phyloP scores from a whole-genome alignment of 148 eudicot genomes.

The Spergularia marina region DNA sequence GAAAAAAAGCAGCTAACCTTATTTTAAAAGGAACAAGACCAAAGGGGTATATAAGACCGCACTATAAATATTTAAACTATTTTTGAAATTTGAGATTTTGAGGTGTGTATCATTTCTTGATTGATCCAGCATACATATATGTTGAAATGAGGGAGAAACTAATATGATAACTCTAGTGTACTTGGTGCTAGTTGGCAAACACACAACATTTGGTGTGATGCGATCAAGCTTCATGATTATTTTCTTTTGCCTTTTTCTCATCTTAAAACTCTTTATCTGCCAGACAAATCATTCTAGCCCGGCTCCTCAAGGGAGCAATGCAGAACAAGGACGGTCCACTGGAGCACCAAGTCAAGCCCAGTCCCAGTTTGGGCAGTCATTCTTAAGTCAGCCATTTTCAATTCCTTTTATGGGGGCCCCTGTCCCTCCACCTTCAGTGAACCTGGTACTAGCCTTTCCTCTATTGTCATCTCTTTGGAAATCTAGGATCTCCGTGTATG shows the following conservation, averaged over 20 bases:
- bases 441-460: conserved; percentile 39
- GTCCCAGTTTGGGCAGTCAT: conserved; percentile 48
- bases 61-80: not conserved
- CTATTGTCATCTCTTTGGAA: not conserved
- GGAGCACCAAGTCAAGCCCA: conserved; percentile 52
- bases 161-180: not conserved
- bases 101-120: not conserved
- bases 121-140: not conserved
- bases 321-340: conserved; percentile 38
- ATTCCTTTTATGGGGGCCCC: conserved; percentile 59
- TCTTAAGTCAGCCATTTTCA: conserved; percentile 53
- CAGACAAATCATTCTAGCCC: conserved; percentile 38
- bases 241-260: not conserved
- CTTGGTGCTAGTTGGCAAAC: not conserved
- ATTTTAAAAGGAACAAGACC: not conserved
- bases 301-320: conserved; percentile 48
- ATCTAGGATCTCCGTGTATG: not conserved
- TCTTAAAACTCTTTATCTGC: not conserved
- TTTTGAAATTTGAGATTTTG: not conserved
- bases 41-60: not conserved
- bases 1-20: not conserved
- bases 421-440: conserved; percentile 59
- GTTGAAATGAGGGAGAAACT: not conserved
- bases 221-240: not conserved
- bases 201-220: not conserved